A percentile compares a stretch with the other conserved stretches of the same genome.
These are phyloP conservation scores for Aspergillus fijiensis DNA, from an alignment of 2,329 filamentous ascomycete genomes.

Conservation along the genomic window DNA sequence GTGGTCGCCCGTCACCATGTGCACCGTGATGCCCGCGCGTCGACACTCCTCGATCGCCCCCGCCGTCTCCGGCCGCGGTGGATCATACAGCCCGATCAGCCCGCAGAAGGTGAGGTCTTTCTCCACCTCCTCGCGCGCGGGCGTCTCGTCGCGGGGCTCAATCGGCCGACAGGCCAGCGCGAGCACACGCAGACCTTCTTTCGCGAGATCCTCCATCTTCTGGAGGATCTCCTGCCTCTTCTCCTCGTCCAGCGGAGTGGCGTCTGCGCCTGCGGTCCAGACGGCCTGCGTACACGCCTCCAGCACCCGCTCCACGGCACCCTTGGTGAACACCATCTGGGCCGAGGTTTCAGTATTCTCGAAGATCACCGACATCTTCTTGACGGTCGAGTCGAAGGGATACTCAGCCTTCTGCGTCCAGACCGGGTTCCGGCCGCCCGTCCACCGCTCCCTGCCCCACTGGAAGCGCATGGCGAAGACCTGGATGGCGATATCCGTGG, in stretches of 20 bases:
- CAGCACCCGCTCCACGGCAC: conserved; percentile 67
- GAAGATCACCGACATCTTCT: conserved; percentile 75
- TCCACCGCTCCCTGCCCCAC: conserved; percentile 58
- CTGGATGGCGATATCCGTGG: conserved; percentile 72
- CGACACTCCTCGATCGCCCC: conserved; percentile 69
- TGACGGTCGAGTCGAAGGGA: conserved; percentile 71
- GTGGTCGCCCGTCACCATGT: conserved; percentile 84
- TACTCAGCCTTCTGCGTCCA: conserved; percentile 66
- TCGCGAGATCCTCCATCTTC: conserved; percentile 68
- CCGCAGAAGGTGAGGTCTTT: conserved; percentile 70
- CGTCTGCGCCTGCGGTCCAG: conserved; percentile 38
- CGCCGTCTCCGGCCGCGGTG: conserved; percentile 77
- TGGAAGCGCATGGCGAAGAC: conserved; percentile 70
- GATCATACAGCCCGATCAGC: conserved; percentile 83
- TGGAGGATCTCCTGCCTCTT: conserved; percentile 58
- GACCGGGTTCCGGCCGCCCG: conserved; percentile 49
- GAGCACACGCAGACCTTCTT: conserved; percentile 67
- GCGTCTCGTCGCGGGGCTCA: conserved; percentile 20
- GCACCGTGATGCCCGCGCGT: conserved; percentile 72
- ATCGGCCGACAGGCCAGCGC: conserved; percentile 56
- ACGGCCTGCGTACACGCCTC: conserved; percentile 59
- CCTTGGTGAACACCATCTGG: conserved; percentile 42
- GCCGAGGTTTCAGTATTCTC: conserved; percentile 20
- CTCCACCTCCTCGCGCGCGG: conserved; percentile 62
- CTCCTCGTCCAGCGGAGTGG: conserved; percentile 52